Percentiles rank a stretch among this genome's conserved stretches.
These are phyloP conservation scores for Raffaelea deltoideospora DNA, from an alignment of 2,329 filamentous ascomycete genomes.

Conservation along the genomic window DNA sequence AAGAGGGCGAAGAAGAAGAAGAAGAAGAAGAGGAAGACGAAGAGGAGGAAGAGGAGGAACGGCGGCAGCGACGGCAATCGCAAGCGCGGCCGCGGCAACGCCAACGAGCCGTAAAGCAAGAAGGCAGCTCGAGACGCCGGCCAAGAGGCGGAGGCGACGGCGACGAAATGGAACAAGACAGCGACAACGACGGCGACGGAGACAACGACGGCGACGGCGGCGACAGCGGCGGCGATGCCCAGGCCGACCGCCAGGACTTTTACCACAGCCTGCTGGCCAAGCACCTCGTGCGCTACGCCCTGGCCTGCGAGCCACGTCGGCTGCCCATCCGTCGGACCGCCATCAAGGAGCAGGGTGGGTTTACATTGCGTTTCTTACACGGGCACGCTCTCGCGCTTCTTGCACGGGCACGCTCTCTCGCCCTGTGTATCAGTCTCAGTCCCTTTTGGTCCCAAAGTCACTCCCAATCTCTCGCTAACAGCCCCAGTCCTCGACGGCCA, in stretches of 20 bases:
- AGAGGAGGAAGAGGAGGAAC: background rate
- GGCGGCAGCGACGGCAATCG: background rate
- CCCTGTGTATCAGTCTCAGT: no score
- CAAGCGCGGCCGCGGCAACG: background rate
- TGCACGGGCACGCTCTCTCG: no score
- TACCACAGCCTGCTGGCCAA: slow-evolving; percentile 39
- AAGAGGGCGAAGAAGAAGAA: background rate
- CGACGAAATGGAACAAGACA: no score
- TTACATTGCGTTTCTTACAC: background rate
- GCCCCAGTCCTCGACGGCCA: slow-evolving; percentile 55
- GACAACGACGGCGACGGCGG: slow-evolving; percentile 1
- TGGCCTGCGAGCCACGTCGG: slow-evolving; percentile 51
- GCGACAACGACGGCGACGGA: background rate
- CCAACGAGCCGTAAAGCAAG: no score
- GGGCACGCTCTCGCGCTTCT: no score
- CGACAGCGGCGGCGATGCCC: slow-evolving; percentile 1
- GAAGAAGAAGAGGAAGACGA: background rate
- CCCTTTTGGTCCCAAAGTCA: background rate
- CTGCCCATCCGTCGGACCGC: slow-evolving; percentile 44
- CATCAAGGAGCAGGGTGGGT: slow-evolving; percentile 46
- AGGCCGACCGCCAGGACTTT: slow-evolving; percentile 15
- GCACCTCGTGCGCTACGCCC: slow-evolving; percentile 52
- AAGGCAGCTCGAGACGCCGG: background rate
- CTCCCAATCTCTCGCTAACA: background rate
- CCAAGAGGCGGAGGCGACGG: background rate